Evolutionary conservation across 2,329 filamentous ascomycete species (phyloP), one percentile per base, ranked within the genome.

Genomic region (Diaporthe citriasiana): DNA sequence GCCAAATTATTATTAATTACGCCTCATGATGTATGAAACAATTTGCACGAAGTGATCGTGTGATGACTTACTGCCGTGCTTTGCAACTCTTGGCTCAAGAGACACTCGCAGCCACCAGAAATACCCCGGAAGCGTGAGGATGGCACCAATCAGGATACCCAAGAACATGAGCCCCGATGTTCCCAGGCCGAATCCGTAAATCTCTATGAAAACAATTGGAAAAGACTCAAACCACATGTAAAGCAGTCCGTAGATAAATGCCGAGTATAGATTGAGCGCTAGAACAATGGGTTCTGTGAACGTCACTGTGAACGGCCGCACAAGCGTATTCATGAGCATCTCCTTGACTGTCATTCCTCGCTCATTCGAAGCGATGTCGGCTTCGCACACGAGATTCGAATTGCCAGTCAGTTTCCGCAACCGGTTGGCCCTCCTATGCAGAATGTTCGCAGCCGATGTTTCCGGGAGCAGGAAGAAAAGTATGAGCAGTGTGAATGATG

Each of bases 391-490:
- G 40, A 93, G 83, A 38, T 76, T 73, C 25, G 74, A 55, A 53
- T 81, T 76, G 0, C 80, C 79, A 0, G 79, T 79, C 0, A 76
- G 38, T 50, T 76, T 76, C 38, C 89, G 83, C 9, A 92, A 83
- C 8, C 90, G 85, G 35, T 81, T 80, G 1, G 89, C 87, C 19
- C 89, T 86, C 22, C 85, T 85, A 57, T 88, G 83, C 2, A 91
- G 83, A 76, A 91, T 90, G 72, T 86, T 90, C 1, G 84, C 80
- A 0, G 86, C 68, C 15, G 71, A 75, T n/a, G 92, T 93, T 82
- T 93, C 91, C 0, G 92, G 92, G 33, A 93, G 86, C 74, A 89
- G 85, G 76, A 91, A 79, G 78, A 92, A 86, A 86, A 93, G 88
- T 51, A 88, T 70, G 22, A 92, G 76, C 75, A 92, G 87, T 51